phyloP scores from a whole-genome alignment of 2,329 filamentous ascomycete genomes.

The Calonectria multiphialidica region DNA sequence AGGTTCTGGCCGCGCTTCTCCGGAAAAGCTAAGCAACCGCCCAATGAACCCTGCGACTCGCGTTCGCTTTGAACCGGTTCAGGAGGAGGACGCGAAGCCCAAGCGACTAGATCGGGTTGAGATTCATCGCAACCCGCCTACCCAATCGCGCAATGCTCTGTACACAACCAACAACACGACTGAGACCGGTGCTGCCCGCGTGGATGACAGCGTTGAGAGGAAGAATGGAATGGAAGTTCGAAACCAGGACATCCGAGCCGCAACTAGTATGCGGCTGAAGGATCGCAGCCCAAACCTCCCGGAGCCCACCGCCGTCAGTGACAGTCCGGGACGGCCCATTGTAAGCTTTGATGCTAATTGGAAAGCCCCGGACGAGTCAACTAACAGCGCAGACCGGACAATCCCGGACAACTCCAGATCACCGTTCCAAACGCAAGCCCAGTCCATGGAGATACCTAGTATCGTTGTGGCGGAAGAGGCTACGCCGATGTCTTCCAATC shows the following conservation, averaged over 20 bases:
- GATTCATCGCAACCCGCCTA: constrained; percentile 86
- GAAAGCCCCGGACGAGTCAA: constrained; percentile 77
- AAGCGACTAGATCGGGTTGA: constrained; percentile 69
- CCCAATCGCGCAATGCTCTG: constrained; percentile 82
- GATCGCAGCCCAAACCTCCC: constrained; percentile 90
- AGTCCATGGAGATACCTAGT: constrained; percentile 62
- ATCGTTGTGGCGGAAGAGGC: constrained; percentile 65
- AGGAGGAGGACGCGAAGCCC: constrained; percentile 50
- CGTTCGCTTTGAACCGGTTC: constrained; percentile 55
- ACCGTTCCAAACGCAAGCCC: constrained; percentile 42
- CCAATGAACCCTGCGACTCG: constrained; percentile 48
- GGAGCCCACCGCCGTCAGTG: constrained; percentile 90
- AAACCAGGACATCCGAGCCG: constrained; percentile 87
- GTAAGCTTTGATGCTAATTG: constrained; percentile 95
- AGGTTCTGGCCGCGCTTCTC: constrained; percentile 46
- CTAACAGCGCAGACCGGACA: constrained; percentile 69
- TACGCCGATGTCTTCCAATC: constrained; percentile 48
- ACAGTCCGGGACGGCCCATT: constrained; percentile 90
- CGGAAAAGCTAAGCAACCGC: constrained; percentile 48
- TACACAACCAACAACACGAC: constrained; percentile 77
- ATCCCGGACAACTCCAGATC: constrained; percentile 44
- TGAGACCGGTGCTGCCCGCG: constrained; percentile 44
- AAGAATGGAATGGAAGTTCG: constrained; percentile 88
- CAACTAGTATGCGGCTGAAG: constrained; percentile 89
- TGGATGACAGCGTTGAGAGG: constrained; percentile 63